Evolutionary conservation across 2,329 filamentous ascomycete genomes (phyloP), one percentile per base, ranked within the genome.

Genomic region (Aspergillus costaricaensis): DNA sequence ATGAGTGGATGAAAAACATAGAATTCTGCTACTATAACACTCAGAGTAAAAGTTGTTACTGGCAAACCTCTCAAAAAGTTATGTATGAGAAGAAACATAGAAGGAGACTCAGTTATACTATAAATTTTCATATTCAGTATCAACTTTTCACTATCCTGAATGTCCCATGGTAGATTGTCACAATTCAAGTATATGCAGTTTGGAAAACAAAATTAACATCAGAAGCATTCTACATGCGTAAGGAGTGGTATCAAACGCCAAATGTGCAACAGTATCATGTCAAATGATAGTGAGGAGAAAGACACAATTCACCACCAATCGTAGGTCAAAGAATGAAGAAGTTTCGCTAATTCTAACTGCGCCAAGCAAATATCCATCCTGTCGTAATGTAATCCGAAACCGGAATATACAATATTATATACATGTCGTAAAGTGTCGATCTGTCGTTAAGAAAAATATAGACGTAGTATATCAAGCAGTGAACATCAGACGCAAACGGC

Each of bases 401-500:
- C 25, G 23, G 25, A 49, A n/a, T 15, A 49, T 49, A 49, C 55
- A 54, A 66, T 85, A 62, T 23, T 61, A 64, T 62, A 58, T 68
- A 67, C 59, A 44, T 51, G 19, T 43, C 36, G 36, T 55, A 19
- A 21, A 39, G 23, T 56, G 56, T 57, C 58, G 55, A 30, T 50
- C 47, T 50, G 47, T 50, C 49, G 47, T 44, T 21, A 41, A 39
- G 25, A 32, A 56, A 55, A 19, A 23, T 5, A 38, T 19, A 19
- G 50, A 32, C 17, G 10, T 49, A 17, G 15, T 36, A 47, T 4
- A 64, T 67, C 66, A 69, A 63, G 66, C 54, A 19, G 71, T 74
- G 55, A 76, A 76, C 69, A 76, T 75, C 25, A 76, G 62, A 43
- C 74, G 73, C 51, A 76, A 61, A 10, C 69, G 70, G 60, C 77